Evolutionary conservation across 805 yeast genomes (phyloP), one percentile per base, ranked within the genome.

Genomic region (Ogataea trehaloabstinens): DNA sequence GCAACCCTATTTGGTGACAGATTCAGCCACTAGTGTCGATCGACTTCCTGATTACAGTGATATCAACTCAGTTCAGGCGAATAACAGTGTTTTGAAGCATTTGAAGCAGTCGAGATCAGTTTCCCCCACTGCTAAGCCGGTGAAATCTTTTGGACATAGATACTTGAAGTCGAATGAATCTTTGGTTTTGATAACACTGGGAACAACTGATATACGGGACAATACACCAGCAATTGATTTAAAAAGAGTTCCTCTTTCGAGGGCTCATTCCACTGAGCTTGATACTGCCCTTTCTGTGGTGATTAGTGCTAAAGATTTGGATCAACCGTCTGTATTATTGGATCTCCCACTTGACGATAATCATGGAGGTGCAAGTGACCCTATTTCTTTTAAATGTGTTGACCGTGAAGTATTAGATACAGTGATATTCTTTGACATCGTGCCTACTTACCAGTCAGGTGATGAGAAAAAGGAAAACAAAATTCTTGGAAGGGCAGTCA

Each of bases 261-360:
- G 82, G 52, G 81, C 82, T 3, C 85, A 82, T 42, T 73, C 81
- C n/a, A 85, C 95, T 0, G 93, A 86, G 56, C 69, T 89, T 27
- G 96, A 90, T 51, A 87, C 95, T 3, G 95, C 95, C 0, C 72
- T 90, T 27, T 83, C 95, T 0, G 66, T 90, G 31, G 78, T 79
- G 7, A 73, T 90, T 18, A 64, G 70, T n/a, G 70, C 76, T 1
- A 55, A 54, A 27, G 57, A 52, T 35, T 39, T 64, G 8, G 82
- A 76, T 40, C 74, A 85, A 4, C 78, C 85, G 1, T 46, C 55
- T 15, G 76, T 76, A 1, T 68, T 82, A 6, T 57, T 84, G 19
- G 96, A 89, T 51, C 68, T 90, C 45, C 97, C 97, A 2, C 63
- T 86, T 29, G 93, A 89, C 53, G 95, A 85, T 50, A 82, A 76